phyloP scores from a whole-genome alignment of 176 grass and related monocot species.

The Zea luxurians region DNA sequence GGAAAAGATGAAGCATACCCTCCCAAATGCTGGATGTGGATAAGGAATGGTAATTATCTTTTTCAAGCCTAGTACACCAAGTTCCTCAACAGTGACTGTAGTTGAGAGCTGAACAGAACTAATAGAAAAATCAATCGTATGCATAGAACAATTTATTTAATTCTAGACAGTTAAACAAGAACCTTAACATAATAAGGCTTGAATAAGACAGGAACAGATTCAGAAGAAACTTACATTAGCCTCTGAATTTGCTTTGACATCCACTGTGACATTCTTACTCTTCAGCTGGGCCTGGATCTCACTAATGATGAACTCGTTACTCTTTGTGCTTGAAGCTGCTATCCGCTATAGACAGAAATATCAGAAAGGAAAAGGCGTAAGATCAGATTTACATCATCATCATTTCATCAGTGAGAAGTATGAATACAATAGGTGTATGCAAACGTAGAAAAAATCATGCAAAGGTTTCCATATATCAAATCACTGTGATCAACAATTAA shows the following conservation, averaged over 20 bases:
- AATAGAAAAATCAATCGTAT: background rate
- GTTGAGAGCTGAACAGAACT: constrained; percentile 51
- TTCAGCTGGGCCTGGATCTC: constrained; percentile 63
- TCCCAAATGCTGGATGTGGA: constrained; percentile 54
- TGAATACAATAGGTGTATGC: background rate
- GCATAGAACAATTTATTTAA: background rate
- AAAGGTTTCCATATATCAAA: background rate
- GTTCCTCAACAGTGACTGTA: constrained; percentile 53
- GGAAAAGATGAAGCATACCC: constrained; percentile 39
- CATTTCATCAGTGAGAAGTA: background rate
- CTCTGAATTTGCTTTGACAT: constrained; percentile 58
- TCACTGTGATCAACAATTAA: background rate
- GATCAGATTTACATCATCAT: constrained; percentile 2
- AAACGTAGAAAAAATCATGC: background rate
- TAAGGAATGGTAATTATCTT: constrained; percentile 55
- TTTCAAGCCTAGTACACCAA: constrained; percentile 57
- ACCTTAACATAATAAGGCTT: constrained; percentile 9
- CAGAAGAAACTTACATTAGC: constrained; percentile 48
- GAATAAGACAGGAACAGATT: background rate
- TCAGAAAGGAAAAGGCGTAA: background rate
- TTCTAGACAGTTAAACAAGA: background rate
- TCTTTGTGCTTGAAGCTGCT: constrained; percentile 48
- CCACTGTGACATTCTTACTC: constrained; percentile 54
- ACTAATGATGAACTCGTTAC: constrained; percentile 55
- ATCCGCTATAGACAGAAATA: constrained; percentile 43